phyloP scores from a whole-genome alignment of 352 stramenopile genomes.

The Globisporangium solare region DNA sequence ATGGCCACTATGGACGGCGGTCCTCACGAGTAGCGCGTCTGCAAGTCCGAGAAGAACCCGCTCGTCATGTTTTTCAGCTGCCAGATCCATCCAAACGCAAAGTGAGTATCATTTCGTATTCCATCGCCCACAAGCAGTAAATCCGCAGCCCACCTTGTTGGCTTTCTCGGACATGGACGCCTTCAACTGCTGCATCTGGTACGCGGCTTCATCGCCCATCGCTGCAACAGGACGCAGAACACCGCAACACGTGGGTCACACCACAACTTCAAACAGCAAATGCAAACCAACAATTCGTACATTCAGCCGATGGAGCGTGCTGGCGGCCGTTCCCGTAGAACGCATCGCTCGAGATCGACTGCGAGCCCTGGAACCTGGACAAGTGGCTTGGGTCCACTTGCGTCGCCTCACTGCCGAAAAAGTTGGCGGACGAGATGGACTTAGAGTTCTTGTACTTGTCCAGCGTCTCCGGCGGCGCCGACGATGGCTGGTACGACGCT shows the following conservation, averaged over 20 bases:
- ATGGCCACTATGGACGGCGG: too few relatives aligned
- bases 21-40: slow-evolving; percentile 71
- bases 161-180: slow-evolving; percentile 78
- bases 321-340: slow-evolving; percentile 70
- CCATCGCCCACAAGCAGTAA: too few relatives aligned
- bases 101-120: too few relatives aligned
- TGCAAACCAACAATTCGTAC: slow-evolving; percentile 24
- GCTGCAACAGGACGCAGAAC: slow-evolving; percentile 19
- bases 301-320: slow-evolving; percentile 57
- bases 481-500: slow-evolving; percentile 3
- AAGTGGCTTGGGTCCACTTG: slow-evolving; percentile 60
- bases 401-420: slow-evolving; percentile 69
- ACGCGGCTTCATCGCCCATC: slow-evolving; percentile 70
- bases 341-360: slow-evolving; percentile 85
- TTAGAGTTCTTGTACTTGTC: slow-evolving; percentile 92
- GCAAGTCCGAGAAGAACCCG: slow-evolving; percentile 84
- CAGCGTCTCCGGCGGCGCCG: slow-evolving; percentile 41
- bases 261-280: neutral
- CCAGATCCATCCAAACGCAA: too few relatives aligned
- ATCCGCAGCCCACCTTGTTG: slow-evolving; percentile 15
- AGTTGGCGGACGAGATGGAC: slow-evolving; percentile 89
- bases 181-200: slow-evolving; percentile 85
- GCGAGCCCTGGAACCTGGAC: slow-evolving; percentile 69
- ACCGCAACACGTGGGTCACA: slow-evolving; percentile 2
- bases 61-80: slow-evolving; percentile 89